Percentiles rank a stretch among this genome's conserved stretches.
Evolutionary conservation across 331 rosid genomes (phyloP).

Genomic region (Spiraea crenata): DNA sequence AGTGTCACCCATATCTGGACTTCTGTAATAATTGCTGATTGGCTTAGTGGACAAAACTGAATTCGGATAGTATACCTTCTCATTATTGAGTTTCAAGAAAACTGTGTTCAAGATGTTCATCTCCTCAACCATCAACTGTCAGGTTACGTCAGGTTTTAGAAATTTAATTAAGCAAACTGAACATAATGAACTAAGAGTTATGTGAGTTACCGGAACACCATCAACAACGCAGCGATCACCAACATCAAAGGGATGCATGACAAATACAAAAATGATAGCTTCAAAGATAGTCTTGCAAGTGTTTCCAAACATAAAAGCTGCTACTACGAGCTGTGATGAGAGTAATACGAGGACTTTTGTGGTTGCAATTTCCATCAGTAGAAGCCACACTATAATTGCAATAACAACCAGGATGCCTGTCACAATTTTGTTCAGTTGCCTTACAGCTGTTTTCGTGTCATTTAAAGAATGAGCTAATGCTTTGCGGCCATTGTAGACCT

Average conservation of each 20-base stretch:
- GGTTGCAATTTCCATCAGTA: conserved; percentile 74
- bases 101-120: conserved; percentile 87
- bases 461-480: conserved; percentile 76
- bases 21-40: conserved; percentile 81
- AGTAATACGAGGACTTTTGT: conserved; percentile 80
- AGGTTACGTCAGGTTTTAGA: conserved; percentile 6
- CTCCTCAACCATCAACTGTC: conserved; percentile 87
- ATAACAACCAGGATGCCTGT: conserved; percentile 45
- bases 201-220: conserved; percentile 62
- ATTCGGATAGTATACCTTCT: conserved; percentile 84
- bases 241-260: conserved; percentile 96
- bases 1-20: conserved; percentile 76
- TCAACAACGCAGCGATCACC: conserved; percentile 89
- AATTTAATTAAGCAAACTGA: conserved; percentile 15
- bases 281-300: conserved; percentile 90
- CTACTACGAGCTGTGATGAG: conserved; percentile 68
- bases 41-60: conserved; percentile 76
- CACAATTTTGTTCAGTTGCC: conserved; percentile 73
- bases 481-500: conserved; percentile 78
- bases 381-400: conserved; percentile 67
- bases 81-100: conserved; percentile 76
- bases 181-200: conserved; percentile 8
- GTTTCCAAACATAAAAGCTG: conserved; percentile 74
- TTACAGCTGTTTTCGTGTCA: conserved; percentile 91
- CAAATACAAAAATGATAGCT: conserved; percentile 83